A percentile compares a stretch with the other conserved stretches of the same genome.
Evolutionary conservation across 176 grass and related monocot genomes (phyloP).

Genomic region (Oryza punctata): DNA sequence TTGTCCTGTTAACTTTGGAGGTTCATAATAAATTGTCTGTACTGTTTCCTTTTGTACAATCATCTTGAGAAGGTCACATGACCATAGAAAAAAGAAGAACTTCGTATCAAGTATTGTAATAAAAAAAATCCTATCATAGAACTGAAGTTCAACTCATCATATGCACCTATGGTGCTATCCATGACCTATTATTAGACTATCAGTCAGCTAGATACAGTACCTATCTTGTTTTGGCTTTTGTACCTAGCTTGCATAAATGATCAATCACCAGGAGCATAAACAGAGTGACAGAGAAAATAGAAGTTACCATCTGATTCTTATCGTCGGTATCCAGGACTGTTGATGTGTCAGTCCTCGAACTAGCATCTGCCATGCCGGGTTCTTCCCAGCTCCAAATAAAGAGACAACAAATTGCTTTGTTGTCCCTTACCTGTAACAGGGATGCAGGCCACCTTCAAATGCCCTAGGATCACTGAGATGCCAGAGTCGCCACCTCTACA

Average conservation of each 20-base stretch:
- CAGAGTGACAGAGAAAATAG: background rate
- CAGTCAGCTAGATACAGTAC: background rate
- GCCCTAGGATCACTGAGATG: slow-evolving; percentile 19
- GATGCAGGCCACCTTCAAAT: background rate
- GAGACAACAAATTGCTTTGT: slow-evolving; percentile 65
- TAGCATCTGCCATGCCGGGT: slow-evolving; percentile 64
- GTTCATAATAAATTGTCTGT: slow-evolving; percentile 6
- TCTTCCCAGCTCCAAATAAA: slow-evolving; percentile 38
- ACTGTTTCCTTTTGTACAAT: slow-evolving; percentile 26
- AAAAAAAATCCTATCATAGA: background rate
- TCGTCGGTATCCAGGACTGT: slow-evolving; percentile 61
- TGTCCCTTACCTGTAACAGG: slow-evolving; percentile 40
- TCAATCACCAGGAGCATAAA: background rate
- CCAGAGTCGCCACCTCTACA: slow-evolving; percentile 22
- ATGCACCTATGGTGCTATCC: background rate
- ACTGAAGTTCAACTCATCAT: background rate
- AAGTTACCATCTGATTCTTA: slow-evolving; percentile 61
- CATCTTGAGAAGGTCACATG: slow-evolving; percentile 21
- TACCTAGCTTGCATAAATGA: slow-evolving; percentile 2
- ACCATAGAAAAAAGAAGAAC: slow-evolving; percentile 18
- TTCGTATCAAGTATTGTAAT: background rate
- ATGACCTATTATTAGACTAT: slow-evolving; percentile 17
- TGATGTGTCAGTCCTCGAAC: slow-evolving; percentile 62
- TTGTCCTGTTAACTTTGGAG: slow-evolving; percentile 15
- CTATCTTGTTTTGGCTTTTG: background rate